Base-by-base conservation (phyloP, 139 green algal genomes). In the Chlorella ohadii region DNA sequence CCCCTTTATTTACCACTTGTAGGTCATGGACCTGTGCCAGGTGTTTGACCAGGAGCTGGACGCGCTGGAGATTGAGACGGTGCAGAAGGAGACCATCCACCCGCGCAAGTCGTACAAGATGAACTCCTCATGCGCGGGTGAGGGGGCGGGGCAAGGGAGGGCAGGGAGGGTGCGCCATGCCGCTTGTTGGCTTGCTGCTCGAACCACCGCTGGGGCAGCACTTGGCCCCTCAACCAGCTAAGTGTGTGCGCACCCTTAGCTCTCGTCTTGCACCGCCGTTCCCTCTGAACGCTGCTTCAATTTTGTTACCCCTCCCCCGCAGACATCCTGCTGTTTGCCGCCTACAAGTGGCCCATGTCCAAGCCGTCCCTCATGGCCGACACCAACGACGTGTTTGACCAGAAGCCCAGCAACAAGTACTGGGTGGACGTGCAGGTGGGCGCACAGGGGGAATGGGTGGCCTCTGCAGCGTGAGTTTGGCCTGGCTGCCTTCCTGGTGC, bases 41-140 rank as follows among this genome's bases (percentile, higher is more conserved):
- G 94, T 98, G 47, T 97, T 98, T 85, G 95, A 99, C 88, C 96
- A 99, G 91, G 97, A 99, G 93, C 92, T 99, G 87, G 97, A 99
- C 80, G 97, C 97, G 44, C 94, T 99, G 79, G 97, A 99, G 94
- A 99, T 99, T 71, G 97, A 99, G 94, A 99, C 97, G 33, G 97
- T 99, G 84, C 97, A 99, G 92, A 99, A 99, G 94, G 97, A 99
- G 93, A 99, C 97, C 57, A 99, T 99, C 87, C 97, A 99, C 90
- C 97, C 97, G 57, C 93, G 97, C 82, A 99, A 99, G 92, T 96
- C 87, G 36, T 99, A 99, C 93, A 99, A 99, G 56, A 85, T 85
- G 80, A 85, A 85, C 80, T 94, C 86, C 44, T 96, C 90, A 0
- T 98, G 91, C 78, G 91, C 91, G 3, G 91, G 56, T 72, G 81